phyloP scores from a whole-genome alignment of 345 rosid genomes.

The Jatropha curcas region DNA sequence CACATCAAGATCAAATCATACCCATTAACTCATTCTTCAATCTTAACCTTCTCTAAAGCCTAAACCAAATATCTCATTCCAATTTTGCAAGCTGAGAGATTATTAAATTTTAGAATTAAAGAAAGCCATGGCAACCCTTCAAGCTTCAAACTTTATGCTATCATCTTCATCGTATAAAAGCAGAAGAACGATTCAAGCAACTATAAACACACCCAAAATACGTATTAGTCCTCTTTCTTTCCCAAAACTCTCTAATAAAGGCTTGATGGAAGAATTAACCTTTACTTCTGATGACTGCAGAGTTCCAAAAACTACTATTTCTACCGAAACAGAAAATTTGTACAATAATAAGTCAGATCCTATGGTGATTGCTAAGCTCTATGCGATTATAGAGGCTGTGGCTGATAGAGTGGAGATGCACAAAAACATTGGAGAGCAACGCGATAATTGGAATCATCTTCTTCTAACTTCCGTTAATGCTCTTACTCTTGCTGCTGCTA shows the following conservation, averaged over 20 bases:
- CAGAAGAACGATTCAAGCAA: constrained; percentile 12
- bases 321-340: constrained; percentile 2
- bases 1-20: too few relatives aligned
- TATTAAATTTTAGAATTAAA: too few relatives aligned
- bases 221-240: constrained; percentile 11
- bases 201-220: constrained; percentile 21
- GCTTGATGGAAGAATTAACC: constrained; percentile 21
- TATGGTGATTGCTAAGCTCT: constrained; percentile 36
- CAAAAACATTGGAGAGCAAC: constrained; percentile 47
- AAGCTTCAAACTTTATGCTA: constrained; percentile 24
- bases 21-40: not conserved
- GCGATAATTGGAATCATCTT: constrained; percentile 56
- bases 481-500: constrained; percentile 50
- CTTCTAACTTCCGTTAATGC: constrained; percentile 47
- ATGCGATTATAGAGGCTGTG: constrained; percentile 43
- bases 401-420: constrained; percentile 61
- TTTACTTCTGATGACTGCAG: constrained; percentile 11
- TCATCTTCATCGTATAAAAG: not conserved
- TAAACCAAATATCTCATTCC: not conserved
- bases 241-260: constrained; percentile 23
- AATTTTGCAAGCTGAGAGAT: too few relatives aligned
- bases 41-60: not conserved
- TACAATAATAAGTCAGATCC: constrained; percentile 17
- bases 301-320: not conserved
- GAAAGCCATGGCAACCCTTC: constrained; percentile 25